phyloP scores from a whole-genome alignment of 345 rosid species.

The Nephelium lappaceum region DNA sequence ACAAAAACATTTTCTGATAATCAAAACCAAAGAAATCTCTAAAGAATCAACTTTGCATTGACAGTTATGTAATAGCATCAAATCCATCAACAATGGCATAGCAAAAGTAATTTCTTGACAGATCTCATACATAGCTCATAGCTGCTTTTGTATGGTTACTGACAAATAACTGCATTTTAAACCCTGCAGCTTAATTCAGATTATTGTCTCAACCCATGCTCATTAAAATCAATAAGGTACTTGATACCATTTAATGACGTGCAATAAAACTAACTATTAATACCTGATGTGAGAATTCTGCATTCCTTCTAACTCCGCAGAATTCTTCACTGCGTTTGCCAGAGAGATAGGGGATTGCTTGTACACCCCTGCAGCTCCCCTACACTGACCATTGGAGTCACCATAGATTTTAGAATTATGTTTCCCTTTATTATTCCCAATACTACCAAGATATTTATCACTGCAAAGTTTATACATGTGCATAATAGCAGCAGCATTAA shows the following conservation, averaged over 20 bases:
- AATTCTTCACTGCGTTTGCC: conserved; percentile 84
- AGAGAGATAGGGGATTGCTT: conserved; percentile 77
- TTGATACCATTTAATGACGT: background rate
- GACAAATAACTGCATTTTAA: too few species aligned
- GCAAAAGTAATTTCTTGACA: background rate
- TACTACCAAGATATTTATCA: conserved; percentile 44
- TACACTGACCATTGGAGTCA: conserved; percentile 39
- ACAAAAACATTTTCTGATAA: too few species aligned
- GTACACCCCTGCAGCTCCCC: conserved; percentile 60
- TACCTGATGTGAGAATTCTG: conserved; percentile 85
- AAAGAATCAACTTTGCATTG: too few species aligned
- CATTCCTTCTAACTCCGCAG: conserved; percentile 89
- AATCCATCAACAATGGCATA: background rate
- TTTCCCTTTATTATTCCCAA: conserved; percentile 30
- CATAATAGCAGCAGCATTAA: conserved; percentile 81
- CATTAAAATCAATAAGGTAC: background rate
- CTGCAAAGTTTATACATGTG: conserved; percentile 68
- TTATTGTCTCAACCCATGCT: background rate
- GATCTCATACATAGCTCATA: background rate
- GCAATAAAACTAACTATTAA: conserved; percentile 9
- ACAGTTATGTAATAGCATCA: background rate
- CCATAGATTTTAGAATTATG: conserved; percentile 27
- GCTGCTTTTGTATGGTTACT: background rate
- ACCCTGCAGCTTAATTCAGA: background rate
- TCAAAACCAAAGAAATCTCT: too few species aligned